Conservation (phyloP, 208 protist genomes). For the Acanthamoeba castellanii region DNA sequence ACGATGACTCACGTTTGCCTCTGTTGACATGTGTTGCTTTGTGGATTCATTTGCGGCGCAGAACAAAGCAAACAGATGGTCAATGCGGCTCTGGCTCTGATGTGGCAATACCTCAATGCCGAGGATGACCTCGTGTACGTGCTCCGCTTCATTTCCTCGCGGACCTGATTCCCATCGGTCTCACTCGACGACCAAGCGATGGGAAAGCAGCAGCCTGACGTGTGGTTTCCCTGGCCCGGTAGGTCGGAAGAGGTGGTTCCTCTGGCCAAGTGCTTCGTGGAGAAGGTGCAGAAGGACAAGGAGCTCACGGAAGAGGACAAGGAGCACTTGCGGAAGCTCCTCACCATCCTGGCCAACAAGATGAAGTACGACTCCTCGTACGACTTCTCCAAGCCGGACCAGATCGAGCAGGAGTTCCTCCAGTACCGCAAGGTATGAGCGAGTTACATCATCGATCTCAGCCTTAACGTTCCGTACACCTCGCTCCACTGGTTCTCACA, state of each 20-base stretch:
- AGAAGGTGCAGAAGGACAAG: conserved; percentile 49
- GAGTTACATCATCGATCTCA: neutral
- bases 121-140: conserved; percentile 48
- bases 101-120: conserved; percentile 45
- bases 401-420: conserved; percentile 47
- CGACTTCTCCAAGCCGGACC: conserved; percentile 47
- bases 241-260: conserved; percentile 49
- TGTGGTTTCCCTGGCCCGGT: neutral
- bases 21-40: too few species aligned
- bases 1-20: neutral
- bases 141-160: neutral
- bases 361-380: conserved; percentile 55
- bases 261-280: conserved; percentile 34
- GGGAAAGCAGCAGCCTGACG: neutral
- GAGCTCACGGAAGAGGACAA: conserved; percentile 8
- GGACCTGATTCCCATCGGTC: too few species aligned
- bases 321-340: conserved; percentile 4
- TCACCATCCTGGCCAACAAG: conserved; percentile 35
- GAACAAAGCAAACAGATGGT: conserved; percentile 46
- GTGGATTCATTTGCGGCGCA: neutral
- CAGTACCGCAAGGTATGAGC: neutral
- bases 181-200: neutral
- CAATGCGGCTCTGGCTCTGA: neutral
- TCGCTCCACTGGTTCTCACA: neutral
- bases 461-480: neutral